These are phyloP conservation scores for Acanthamoeba healyi DNA, from an alignment of 208 protist genomes.

Conservation along the genomic window DNA sequence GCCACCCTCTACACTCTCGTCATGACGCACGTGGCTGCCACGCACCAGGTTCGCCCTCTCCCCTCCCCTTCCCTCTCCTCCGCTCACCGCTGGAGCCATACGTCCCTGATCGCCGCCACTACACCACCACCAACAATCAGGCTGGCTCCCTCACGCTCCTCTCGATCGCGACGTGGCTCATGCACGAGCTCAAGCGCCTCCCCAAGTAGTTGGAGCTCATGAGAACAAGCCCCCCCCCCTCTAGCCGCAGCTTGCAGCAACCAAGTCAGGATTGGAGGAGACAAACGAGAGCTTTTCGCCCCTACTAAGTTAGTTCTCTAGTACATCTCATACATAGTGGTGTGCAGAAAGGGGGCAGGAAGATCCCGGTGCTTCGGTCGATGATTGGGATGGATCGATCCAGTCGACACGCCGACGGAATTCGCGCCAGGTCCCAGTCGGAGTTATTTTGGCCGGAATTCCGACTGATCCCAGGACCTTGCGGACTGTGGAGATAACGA, in stretches of 20 bases:
- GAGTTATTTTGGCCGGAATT: neutral
- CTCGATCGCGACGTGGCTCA: slow-evolving; percentile 80
- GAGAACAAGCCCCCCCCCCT: neutral
- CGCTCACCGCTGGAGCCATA: no score
- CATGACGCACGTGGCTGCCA: slow-evolving; percentile 92
- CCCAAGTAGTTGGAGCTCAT: slow-evolving; percentile 65
- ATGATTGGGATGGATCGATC: neutral
- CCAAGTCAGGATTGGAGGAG: no score
- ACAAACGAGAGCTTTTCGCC: no score
- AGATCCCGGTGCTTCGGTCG: no score
- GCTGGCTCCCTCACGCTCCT: slow-evolving; percentile 87
- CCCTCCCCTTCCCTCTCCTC: slow-evolving; percentile 75
- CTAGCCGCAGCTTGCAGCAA: no score
- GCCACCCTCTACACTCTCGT: slow-evolving; percentile 95
- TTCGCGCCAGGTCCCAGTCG: neutral
- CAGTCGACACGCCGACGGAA: no score
- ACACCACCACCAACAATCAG: slow-evolving; percentile 61
- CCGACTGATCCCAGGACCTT: neutral
- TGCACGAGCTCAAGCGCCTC: slow-evolving; percentile 65
- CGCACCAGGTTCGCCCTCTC: slow-evolving; percentile 84
- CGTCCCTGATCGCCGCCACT: no score
- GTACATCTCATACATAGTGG: no score
- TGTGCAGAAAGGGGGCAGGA: no score
- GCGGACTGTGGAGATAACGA: neutral
- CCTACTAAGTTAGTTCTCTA: no score